Percentiles rank a stretch among this genome's conserved stretches.
phyloP scores from a whole-genome alignment of 805 yeast genomes.

The Ogataea thermomethanolica region DNA sequence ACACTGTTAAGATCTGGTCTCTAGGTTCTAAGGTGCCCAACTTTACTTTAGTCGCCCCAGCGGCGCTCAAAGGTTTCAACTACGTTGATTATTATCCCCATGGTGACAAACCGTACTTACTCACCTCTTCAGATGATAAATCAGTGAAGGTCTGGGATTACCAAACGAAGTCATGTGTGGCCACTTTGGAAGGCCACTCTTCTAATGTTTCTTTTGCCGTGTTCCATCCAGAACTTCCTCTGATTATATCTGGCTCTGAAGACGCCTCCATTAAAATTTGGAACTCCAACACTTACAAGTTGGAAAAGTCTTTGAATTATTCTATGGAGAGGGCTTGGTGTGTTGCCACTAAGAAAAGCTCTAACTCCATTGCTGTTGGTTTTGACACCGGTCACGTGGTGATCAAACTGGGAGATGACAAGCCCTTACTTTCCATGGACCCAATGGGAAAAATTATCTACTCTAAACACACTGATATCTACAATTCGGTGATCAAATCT shows the following conservation, averaged over 20 bases:
- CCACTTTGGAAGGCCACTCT: conserved; percentile 89
- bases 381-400: conserved; percentile 94
- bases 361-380: conserved; percentile 84
- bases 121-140: conserved; percentile 87
- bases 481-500: conserved; percentile 71
- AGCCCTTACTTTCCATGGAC: conserved; percentile 92
- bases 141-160: conserved; percentile 93
- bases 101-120: conserved; percentile 93
- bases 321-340: conserved; percentile 98
- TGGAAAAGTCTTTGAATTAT: conserved; percentile 86
- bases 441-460: conserved; percentile 86
- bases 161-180: conserved; percentile 93
- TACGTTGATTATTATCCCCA: conserved; percentile 96
- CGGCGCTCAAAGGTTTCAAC: conserved; percentile 81
- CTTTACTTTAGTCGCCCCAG: conserved; percentile 88
- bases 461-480: conserved; percentile 88
- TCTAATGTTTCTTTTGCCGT: conserved; percentile 95
- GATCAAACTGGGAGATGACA: conserved; percentile 86
- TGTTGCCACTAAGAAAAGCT: conserved; percentile 66
- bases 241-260: conserved; percentile 94
- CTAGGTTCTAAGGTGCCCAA: conserved; percentile 84
- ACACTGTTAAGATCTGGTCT: conserved; percentile 96
- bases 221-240: conserved; percentile 96
- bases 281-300: conserved; percentile 91
- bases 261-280: conserved; percentile 93